phyloP scores from a whole-genome alignment of 2,329 filamentous ascomycete species.

The Capronia americana region DNA sequence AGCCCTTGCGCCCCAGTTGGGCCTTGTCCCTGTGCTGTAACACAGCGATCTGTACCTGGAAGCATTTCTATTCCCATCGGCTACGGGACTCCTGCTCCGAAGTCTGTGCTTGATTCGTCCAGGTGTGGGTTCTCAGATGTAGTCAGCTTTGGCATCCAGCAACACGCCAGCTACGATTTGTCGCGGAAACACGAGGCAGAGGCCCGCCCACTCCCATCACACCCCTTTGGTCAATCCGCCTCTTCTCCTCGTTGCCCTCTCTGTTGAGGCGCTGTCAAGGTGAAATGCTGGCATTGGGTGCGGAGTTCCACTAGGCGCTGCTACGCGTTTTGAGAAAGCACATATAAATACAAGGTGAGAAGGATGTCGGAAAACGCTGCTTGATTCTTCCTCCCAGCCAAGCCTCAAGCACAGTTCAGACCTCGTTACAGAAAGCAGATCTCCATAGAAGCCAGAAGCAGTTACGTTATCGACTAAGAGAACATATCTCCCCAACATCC shows the following conservation, averaged over 20 bases:
- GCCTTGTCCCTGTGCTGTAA: not conserved
- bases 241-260: not conserved
- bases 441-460: not conserved
- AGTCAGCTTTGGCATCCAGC: conserved; percentile 19
- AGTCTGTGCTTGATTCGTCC: not conserved
- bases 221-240: not conserved
- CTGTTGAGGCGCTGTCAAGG: not conserved
- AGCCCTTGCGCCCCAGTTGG: conserved; percentile 15
- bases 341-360: not conserved
- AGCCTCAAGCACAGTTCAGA: not conserved
- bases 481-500: not conserved
- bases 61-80: not conserved
- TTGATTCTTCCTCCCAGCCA: not conserved
- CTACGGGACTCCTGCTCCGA: conserved; percentile 7
- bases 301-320: not conserved
- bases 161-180: not conserved
- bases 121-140: conserved; percentile 6
- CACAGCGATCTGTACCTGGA: not conserved
- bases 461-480: not conserved
- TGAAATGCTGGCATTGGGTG: conserved; percentile 1
- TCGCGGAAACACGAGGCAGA: not conserved
- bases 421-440: not conserved
- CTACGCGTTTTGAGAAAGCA: not conserved
- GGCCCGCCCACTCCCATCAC: not conserved
- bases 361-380: not conserved